Base-by-base conservation (phyloP, 176 grass and related monocot genomes). In the Poa annua region DNA sequence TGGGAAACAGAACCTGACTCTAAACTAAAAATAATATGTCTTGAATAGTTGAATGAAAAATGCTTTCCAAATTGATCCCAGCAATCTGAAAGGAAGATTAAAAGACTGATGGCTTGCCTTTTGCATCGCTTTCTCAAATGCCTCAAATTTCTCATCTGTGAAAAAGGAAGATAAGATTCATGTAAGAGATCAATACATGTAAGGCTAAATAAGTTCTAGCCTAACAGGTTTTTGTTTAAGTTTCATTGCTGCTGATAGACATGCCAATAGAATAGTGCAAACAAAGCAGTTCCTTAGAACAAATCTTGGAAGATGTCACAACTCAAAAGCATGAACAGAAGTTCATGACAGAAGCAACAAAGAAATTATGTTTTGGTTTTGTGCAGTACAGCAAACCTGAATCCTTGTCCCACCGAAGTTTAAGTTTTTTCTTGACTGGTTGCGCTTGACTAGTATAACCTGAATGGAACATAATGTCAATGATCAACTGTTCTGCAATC, bases 391-490 rank as follows among this genome's bases (percentile, higher is more conserved):
- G 61, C 70, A 78, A 80, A 94, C 92, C 87, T 89, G 92, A 79
- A 22, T 66, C 74, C 53, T 55, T 86, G 76, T 94, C 92, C 92
- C 89, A 94, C 36, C 81, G 87, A 25, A 87, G 85, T 76, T 87
- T 94, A 25, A 87, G 85, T 76, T 87, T 94, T 77, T 94, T 94
- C n/a, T 72, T 89, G 64, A 60, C 66, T 87, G 24, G 71, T 45
- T 89, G 87, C 19, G 5, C 74, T 76, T 35, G 54, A 55, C 1
- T 89, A 66, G 74, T 47, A 12, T 47, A 85, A 66, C 85, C 89
- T 91, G 78, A 85, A 83, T 83, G 64, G 3, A 84, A 12, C 14
- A 38, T 11, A 39, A 86, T 75, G 47, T 32, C 22, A 63, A 68
- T 25, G 8, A 29, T 33, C 35, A 64, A 68, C 49, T 64, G 38